Evolutionary conservation across 2,329 filamentous ascomycete species (phyloP).

Genomic region (Neobulgaria alba): DNA sequence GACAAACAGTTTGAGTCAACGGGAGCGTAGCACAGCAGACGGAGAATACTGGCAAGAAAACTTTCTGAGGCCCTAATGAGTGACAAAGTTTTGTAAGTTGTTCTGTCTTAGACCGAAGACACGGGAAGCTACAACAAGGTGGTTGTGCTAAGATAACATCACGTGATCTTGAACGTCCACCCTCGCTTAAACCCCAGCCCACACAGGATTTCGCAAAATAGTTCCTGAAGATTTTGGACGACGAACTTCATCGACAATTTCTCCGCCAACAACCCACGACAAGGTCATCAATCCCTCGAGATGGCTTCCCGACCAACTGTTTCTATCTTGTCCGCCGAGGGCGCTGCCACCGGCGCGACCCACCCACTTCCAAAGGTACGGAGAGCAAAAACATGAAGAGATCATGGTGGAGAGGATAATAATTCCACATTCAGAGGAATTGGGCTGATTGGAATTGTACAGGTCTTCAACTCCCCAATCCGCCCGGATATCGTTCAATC

Average conservation of each 20-base stretch:
- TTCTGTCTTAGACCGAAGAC: too few species aligned
- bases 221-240: slow-evolving; percentile 7
- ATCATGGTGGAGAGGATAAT: slow-evolving; percentile 3
- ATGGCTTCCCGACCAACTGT: slow-evolving; percentile 98
- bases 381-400: slow-evolving; percentile 1
- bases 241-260: slow-evolving; percentile 19
- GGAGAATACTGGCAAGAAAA: too few species aligned
- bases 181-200: slow-evolving; percentile 4
- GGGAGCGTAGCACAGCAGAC: too few species aligned
- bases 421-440: slow-evolving; percentile 7
- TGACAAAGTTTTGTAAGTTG: too few species aligned
- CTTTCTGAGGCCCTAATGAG: too few species aligned
- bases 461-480: slow-evolving; percentile 94
- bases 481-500: slow-evolving; percentile 95
- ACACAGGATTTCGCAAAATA: slow-evolving; percentile 1
- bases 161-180: not conserved
- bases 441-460: slow-evolving; percentile 18
- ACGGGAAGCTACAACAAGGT: too few species aligned
- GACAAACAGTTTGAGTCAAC: too few species aligned
- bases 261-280: slow-evolving; percentile 20
- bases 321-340: slow-evolving; percentile 94
- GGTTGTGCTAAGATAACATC: too few species aligned
- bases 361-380: slow-evolving; percentile 71
- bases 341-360: slow-evolving; percentile 80
- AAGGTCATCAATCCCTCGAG: slow-evolving; percentile 26